phyloP scores from a whole-genome alignment of 371 early-diverging fungal species.

The Edhazardia aedis region DNA sequence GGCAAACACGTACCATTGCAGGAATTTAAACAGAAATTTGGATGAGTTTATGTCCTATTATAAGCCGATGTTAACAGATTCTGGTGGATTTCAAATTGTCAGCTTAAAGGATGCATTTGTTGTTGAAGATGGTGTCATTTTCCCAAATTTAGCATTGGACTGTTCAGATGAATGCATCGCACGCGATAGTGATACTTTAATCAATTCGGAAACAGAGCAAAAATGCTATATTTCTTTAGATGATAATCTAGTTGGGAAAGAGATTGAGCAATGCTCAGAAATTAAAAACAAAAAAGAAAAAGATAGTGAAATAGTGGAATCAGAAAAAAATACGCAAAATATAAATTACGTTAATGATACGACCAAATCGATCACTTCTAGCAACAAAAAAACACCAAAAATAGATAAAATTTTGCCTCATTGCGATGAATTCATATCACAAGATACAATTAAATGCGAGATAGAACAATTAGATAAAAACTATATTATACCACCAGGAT shows the following conservation, averaged over 20 bases:
- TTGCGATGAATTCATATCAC: background rate
- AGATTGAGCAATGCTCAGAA: background rate
- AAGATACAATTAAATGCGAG: background rate
- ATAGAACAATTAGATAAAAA: background rate
- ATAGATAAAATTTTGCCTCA: slow-evolving; percentile 5
- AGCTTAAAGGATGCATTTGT: slow-evolving; percentile 61
- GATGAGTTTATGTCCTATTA: slow-evolving; percentile 69
- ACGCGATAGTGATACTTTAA: background rate
- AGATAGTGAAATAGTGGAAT: background rate
- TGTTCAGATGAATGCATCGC: slow-evolving; percentile 52
- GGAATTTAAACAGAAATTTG: slow-evolving; percentile 39
- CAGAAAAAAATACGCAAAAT: background rate
- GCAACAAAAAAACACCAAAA: slow-evolving; percentile 2
- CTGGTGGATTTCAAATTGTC: slow-evolving; percentile 83
- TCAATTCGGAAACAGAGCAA: background rate
- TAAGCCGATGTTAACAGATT: slow-evolving; percentile 61
- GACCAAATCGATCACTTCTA: background rate
- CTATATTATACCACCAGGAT: background rate
- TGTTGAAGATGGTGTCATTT: slow-evolving; percentile 70
- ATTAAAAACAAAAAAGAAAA: slow-evolving; percentile 1
- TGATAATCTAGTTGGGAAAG: background rate
- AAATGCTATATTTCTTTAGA: too few relatives aligned
- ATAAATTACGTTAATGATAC: background rate
- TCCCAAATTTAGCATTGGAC: too few relatives aligned
- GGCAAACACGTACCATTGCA: slow-evolving; percentile 56